These are phyloP conservation scores for Cucurbita ficifolia DNA, from an alignment of 306 rosid genomes.

Conservation along the genomic window DNA sequence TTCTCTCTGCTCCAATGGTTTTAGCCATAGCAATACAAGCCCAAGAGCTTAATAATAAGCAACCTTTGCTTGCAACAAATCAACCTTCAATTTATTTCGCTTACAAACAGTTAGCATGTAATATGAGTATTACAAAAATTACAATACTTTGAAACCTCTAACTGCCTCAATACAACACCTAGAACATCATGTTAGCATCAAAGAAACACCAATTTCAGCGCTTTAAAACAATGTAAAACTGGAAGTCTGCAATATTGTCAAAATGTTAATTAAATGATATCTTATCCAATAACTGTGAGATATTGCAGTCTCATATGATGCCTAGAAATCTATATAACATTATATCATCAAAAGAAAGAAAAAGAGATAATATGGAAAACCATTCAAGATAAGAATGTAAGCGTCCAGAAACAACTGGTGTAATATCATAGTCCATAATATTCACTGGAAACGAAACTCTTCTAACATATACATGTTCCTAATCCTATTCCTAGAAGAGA, in stretches of 20 bases:
- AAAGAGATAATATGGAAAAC: not conserved
- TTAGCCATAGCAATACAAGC: not conserved
- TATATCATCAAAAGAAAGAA: not conserved
- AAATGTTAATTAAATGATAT: not conserved
- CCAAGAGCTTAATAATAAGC: not conserved
- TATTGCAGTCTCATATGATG: not conserved
- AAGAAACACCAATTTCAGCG: not conserved
- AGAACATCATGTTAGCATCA: not conserved
- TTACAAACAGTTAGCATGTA: not conserved
- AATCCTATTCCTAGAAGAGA: not conserved
- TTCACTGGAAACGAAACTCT: not conserved
- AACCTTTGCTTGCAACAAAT: too few species aligned
- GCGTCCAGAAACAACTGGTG: not conserved
- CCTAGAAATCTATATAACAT: not conserved
- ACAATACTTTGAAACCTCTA: not conserved
- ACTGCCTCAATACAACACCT: not conserved
- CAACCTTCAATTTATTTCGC: not conserved
- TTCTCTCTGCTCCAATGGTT: not conserved
- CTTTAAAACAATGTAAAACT: not conserved
- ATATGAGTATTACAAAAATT: not conserved
- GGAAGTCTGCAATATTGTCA: not conserved
- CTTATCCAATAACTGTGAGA: not conserved
- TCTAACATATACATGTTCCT: not conserved
- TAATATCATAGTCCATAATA: not conserved
- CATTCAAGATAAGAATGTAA: not conserved